Base-by-base conservation (phyloP, 2,329 filamentous ascomycete genomes). In the Calonectria fujianensis region DNA sequence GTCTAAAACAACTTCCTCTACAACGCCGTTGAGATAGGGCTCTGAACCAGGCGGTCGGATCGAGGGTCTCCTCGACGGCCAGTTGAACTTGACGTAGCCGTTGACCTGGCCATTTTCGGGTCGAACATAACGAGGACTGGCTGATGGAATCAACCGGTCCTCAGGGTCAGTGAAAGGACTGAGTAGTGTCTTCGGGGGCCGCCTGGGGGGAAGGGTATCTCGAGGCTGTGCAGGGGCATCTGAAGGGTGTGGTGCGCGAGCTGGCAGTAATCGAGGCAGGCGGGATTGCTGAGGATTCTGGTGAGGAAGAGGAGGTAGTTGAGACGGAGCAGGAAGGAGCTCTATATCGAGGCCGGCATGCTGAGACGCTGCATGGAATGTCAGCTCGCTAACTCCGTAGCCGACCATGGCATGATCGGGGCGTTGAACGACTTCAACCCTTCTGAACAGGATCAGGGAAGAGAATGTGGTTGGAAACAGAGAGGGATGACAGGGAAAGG, bases 51-150 rank as follows among this genome's bases (percentile, higher is more conserved):
- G 70, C 9, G 74, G 76, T 27, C 78, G 76, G 37, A 72, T 72
- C 13, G 77, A 75, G 20, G 69, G 69, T 61, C 51, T 74, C 74
- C 54, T 79, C 66, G 74, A 75, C n/a, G 82, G 81, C 84, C 84
- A 85, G 64, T 83, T 80, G 61, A 86, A 84, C 69, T 86, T 86
- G 72, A 86, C 81, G 74, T 86, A 86, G 2, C 84, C 83, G 64
- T 86, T 85, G 39, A 86, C 83, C 54, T 80, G 80, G 20, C 85
- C 85, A 51, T 83, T 82, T 3, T 76, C 45, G 1, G 85, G 85
- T 8, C 84, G 81, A 51, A 54, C 14, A 69, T 82, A 85, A 2
- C 77, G 81, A 54, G 79, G 81, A 5, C 64, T 35, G 6, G 63
- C 37, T 1, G 74, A 75, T 27, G 77, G 70, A 27, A 81, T 79